These are phyloP conservation scores for Lyophyllum shimeji DNA, from an alignment of 768 basidiomycete genomes.

Conservation along the genomic window DNA sequence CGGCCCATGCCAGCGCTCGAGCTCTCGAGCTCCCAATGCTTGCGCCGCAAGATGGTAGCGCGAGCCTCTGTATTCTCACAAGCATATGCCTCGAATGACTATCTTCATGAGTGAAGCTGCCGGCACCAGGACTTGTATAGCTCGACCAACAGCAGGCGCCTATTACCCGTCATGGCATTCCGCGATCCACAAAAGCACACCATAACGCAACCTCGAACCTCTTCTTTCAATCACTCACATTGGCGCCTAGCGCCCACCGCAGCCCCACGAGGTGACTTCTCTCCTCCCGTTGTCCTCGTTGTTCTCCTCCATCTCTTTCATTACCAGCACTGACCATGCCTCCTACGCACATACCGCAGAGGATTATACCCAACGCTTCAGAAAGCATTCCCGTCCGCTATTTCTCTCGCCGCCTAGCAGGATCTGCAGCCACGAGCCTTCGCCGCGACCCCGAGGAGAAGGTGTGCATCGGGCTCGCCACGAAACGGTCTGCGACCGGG, in stretches of 20 bases:
- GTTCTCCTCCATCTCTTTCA: not conserved
- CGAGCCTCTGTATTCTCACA: no score
- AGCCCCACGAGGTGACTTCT: not conserved
- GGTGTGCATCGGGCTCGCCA: conserved; percentile 9
- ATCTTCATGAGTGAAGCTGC: no score
- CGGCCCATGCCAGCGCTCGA: no score
- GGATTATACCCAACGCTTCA: conserved; percentile 2
- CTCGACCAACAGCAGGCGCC: not conserved
- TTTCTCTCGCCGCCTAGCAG: conserved; percentile 14
- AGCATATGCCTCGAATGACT: no score
- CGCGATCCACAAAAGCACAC: conserved; percentile 8
- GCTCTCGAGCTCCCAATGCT: no score
- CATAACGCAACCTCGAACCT: not conserved
- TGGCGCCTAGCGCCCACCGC: not conserved
- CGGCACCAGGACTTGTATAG: not conserved
- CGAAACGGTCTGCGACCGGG: conserved; percentile 5
- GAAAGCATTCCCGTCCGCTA: conserved; percentile 4
- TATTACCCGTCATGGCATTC: not conserved
- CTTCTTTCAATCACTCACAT: not conserved
- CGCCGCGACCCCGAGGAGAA: not conserved
- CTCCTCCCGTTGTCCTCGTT: not conserved
- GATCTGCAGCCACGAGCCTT: conserved; percentile 3
- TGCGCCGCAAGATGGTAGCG: no score
- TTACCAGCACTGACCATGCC: not conserved
- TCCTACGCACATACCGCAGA: conserved; percentile 7